Evolutionary conservation across 495 filamentous ascomycete species (phyloP).

Genomic region (Lineolata rhizophorae): DNA sequence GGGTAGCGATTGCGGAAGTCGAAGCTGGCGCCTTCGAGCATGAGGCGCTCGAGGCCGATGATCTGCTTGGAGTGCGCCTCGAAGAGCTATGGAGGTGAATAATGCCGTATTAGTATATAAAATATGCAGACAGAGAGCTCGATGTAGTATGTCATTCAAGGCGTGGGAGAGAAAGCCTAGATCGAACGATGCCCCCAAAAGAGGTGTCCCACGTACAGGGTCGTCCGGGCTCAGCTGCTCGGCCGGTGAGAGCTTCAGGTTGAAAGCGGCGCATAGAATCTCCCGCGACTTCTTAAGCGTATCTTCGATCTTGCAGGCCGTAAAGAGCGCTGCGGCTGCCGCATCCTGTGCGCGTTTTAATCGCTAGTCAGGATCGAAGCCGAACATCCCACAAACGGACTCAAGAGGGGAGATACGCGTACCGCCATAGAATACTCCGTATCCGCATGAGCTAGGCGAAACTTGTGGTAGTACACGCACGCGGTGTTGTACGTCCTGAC

Average conservation of each 20-base stretch:
- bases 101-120: not conserved
- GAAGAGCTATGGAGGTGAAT: constrained; percentile 35
- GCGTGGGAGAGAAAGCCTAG: too few relatives aligned
- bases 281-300: constrained; percentile 92
- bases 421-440: constrained; percentile 31
- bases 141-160: too few relatives aligned
- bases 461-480: constrained; percentile 69
- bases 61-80: constrained; percentile 53
- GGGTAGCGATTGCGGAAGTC: constrained; percentile 87
- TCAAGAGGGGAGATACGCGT: not conserved
- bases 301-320: constrained; percentile 92
- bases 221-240: constrained; percentile 71
- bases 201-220: constrained; percentile 27
- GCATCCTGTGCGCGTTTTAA: constrained; percentile 39
- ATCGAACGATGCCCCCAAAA: too few relatives aligned
- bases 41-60: constrained; percentile 73
- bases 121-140: not conserved
- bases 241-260: constrained; percentile 44
- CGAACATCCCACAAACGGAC: constrained; percentile 2
- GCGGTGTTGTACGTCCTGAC: constrained; percentile 72
- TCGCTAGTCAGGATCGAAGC: too few relatives aligned
- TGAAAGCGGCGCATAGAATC: constrained; percentile 76
- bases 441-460: constrained; percentile 57
- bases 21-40: constrained; percentile 83
- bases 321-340: constrained; percentile 67